Base-by-base conservation (phyloP, 139 green algal species). In the Trebouxia sp. region DNA sequence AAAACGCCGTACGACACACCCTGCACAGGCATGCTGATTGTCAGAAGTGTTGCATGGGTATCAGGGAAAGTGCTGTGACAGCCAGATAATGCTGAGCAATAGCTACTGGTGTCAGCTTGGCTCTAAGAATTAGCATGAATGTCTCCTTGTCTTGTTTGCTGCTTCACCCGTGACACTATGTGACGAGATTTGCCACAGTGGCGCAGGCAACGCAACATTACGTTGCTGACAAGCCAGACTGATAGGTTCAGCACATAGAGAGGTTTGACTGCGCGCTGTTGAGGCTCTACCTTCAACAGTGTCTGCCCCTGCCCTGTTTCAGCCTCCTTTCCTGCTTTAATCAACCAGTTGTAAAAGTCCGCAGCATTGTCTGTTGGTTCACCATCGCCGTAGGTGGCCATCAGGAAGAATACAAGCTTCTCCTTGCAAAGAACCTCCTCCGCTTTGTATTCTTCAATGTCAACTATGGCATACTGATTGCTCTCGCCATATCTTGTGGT, bases 301-400 rank as follows among this genome's bases (percentile, higher is more conserved):
- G 85, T 66, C 70, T 88, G 67, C 51, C 87, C 86, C 11, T 85
- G 84, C 1, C 84, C 86, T 35, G 75, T 79, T 37, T 89, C 84
- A 12, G 87, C 89, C 0, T 67, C 85, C 41, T 94, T 84, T 1
- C 83, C 87, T 70, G 91, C 76, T 70, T 90, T 88, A 14, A 80
- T 43, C 0, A 98, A 80, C 93, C 94, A 99, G 24, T 88, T 87
- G 79, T 92, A 92, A 47, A 99, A 97, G 15, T 94, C 89, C 4
- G 89, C 85, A 10, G 93, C 93, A 45, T 92, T 95, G 82, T 99
- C 96, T 0, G 96, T 98, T 17, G 96, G 96, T 84, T 99, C 96
- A 5, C 96, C 96, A 83, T 99, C 96, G 14, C 96, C 96, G 80
- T 99, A 99, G 3, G 95, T 98, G n/a, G 94, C 94, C 86, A 98